Evolutionary conservation across 116 monocot species (phyloP).

Genomic region (Thalassia testudinum): DNA sequence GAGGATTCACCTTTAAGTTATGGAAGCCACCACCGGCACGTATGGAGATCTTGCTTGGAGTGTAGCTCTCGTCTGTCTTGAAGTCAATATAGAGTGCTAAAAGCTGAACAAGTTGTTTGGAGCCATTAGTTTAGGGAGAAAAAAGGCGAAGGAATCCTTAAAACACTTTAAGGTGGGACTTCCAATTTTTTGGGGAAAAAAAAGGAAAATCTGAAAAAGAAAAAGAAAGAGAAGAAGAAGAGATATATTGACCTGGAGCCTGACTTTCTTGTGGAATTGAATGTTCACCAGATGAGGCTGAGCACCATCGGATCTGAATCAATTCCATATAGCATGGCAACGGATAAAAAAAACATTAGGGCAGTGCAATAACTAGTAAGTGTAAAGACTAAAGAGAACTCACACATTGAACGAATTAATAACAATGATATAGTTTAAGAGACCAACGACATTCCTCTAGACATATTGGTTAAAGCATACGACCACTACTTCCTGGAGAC

Average conservation of each 20-base stretch:
- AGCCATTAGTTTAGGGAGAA: no score
- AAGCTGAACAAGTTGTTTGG: constrained; percentile 44
- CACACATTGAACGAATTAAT: no score
- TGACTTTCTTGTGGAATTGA: constrained; percentile 96
- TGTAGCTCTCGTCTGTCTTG: constrained; percentile 94
- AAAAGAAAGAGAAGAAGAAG: background rate
- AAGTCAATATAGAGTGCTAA: constrained; percentile 81
- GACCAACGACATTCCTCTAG: no score
- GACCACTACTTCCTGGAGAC: no score
- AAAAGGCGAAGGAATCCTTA: no score
- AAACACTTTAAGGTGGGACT: no score
- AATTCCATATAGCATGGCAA: no score
- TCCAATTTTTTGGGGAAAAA: background rate
- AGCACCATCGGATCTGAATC: constrained; percentile 78
- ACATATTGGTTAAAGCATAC: no score
- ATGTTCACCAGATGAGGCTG: constrained; percentile 93
- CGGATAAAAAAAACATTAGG: no score
- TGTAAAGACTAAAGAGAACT: no score
- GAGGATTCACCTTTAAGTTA: constrained; percentile 61
- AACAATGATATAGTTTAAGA: no score
- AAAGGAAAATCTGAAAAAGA: background rate
- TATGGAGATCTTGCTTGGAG: constrained; percentile 89
- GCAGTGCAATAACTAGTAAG: no score
- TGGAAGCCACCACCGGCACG: constrained; percentile 93
- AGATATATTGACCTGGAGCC: constrained; percentile 46